These are phyloP conservation scores for Chlorella sp. DNA, from an alignment of 139 green algal species.

Conservation along the genomic window DNA sequence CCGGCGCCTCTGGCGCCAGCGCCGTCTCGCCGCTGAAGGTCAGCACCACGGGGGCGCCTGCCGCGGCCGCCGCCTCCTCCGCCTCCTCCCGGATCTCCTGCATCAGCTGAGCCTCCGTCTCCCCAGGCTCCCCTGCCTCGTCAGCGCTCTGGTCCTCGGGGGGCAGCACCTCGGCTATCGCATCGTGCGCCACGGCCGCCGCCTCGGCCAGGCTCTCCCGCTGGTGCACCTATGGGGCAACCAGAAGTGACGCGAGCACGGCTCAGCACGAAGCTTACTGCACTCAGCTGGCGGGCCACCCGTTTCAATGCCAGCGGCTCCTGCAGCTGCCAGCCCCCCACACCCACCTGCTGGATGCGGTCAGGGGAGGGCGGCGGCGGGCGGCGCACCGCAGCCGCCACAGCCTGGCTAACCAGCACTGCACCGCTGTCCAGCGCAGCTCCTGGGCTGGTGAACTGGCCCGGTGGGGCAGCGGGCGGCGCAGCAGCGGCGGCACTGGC, in stretches of 20 bases:
- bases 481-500: neutral
- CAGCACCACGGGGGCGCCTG: neutral
- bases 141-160: neutral
- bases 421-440: neutral
- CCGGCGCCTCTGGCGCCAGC: neutral
- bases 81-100: neutral
- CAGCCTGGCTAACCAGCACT: neutral
- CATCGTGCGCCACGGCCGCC: neutral
- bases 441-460: neutral
- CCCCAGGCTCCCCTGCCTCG: neutral
- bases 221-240: neutral
- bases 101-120: neutral
- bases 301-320: too few relatives aligned
- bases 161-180: conserved; percentile 1
- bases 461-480: neutral
- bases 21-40: neutral
- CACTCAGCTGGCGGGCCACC: too few relatives aligned
- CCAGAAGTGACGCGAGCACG: too few relatives aligned
- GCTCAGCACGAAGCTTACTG: too few relatives aligned
- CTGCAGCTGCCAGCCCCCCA: too few relatives aligned
- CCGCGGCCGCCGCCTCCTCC: neutral
- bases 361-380: neutral
- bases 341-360: too few relatives aligned
- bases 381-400: neutral
- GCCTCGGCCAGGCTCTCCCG: neutral